Conservation (phyloP, 352 stramenopile species). For the Thalassiosira hispida region DNA sequence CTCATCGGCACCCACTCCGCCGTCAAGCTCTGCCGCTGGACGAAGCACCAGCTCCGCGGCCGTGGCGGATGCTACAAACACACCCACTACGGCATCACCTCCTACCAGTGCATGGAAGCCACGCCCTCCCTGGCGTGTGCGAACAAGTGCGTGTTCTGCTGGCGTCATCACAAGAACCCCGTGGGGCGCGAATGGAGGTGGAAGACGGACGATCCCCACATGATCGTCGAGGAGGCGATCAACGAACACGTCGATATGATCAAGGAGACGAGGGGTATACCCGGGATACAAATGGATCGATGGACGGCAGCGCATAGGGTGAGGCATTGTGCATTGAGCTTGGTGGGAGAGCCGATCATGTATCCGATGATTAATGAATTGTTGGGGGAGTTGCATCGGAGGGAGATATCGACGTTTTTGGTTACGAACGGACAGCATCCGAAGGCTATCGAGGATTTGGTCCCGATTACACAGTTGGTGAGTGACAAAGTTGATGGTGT, state of each 20-base stretch:
- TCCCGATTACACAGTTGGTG: constrained; percentile 95
- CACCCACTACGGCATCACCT: constrained; percentile 99
- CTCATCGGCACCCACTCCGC: constrained; percentile 97
- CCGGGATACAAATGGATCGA: constrained; percentile 92
- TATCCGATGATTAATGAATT: constrained; percentile 98
- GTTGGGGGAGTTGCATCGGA: constrained; percentile 92
- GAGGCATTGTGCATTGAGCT: constrained; percentile 95
- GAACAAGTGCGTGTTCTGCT: constrained; percentile 99
- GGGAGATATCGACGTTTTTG: constrained; percentile 96
- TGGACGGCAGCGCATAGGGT: constrained; percentile 96
- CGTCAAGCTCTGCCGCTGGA: constrained; percentile 99
- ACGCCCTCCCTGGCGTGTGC: constrained; percentile 96
- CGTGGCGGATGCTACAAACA: constrained; percentile 99
- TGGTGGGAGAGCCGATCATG: constrained; percentile 98
- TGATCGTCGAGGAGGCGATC: constrained; percentile 92
- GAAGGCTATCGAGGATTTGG: constrained; percentile 92
- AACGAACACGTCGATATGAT: constrained; percentile 87
- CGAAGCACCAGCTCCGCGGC: constrained; percentile 96
- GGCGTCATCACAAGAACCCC: constrained; percentile 99
- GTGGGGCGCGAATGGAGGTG: constrained; percentile 97
- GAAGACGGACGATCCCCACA: constrained; percentile 96
- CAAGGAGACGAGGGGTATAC: constrained; percentile 94
- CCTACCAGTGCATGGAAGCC: constrained; percentile 99
- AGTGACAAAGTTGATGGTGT: too few species aligned
- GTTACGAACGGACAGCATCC: constrained; percentile 99